phyloP scores from a whole-genome alignment of 2,329 filamentous ascomycete genomes.

The Aspergillus costaricaensis region DNA sequence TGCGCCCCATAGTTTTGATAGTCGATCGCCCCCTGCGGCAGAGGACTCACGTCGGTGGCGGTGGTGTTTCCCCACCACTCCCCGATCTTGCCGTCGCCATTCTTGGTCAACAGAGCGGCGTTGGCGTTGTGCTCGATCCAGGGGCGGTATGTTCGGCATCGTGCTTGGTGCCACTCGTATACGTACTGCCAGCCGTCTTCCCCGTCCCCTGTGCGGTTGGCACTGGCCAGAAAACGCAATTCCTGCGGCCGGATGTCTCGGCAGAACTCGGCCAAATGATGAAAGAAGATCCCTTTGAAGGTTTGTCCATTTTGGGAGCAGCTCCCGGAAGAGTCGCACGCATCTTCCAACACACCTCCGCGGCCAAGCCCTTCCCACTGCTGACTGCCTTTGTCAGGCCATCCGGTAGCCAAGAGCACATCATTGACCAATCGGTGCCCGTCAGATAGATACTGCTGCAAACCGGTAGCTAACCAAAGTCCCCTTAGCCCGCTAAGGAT shows the following conservation, averaged over 20 bases:
- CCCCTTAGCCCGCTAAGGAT: conserved; percentile 78
- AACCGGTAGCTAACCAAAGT: conserved; percentile 76
- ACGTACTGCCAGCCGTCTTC: conserved; percentile 47
- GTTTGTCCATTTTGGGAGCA: conserved; percentile 86
- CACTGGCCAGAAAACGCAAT: conserved; percentile 46
- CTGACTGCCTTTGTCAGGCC: conserved; percentile 51
- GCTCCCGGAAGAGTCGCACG: conserved; percentile 71
- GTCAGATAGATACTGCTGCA: conserved; percentile 70
- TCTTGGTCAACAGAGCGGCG: conserved; percentile 70
- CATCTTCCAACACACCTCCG: conserved; percentile 78
- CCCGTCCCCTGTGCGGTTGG: conserved; percentile 27
- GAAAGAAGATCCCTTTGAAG: conserved; percentile 95
- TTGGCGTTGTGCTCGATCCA: conserved; percentile 81
- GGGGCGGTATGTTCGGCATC: conserved; percentile 65
- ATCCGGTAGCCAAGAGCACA: conserved; percentile 79
- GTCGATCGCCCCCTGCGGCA: conserved; percentile 52
- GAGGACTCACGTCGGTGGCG: conserved; percentile 26
- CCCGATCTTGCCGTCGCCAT: conserved; percentile 71
- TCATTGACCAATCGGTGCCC: conserved; percentile 75
- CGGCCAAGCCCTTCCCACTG: conserved; percentile 75
- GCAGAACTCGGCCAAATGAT: conserved; percentile 81
- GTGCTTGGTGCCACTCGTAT: conserved; percentile 56
- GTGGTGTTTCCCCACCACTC: conserved; percentile 73
- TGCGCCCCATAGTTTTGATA: conserved; percentile 45
- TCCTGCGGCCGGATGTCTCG: conserved; percentile 58